A percentile compares a stretch with the other conserved stretches of the same genome.
phyloP scores from a whole-genome alignment of 257 asterid genomes.

The Solanum pimpinellifolium region DNA sequence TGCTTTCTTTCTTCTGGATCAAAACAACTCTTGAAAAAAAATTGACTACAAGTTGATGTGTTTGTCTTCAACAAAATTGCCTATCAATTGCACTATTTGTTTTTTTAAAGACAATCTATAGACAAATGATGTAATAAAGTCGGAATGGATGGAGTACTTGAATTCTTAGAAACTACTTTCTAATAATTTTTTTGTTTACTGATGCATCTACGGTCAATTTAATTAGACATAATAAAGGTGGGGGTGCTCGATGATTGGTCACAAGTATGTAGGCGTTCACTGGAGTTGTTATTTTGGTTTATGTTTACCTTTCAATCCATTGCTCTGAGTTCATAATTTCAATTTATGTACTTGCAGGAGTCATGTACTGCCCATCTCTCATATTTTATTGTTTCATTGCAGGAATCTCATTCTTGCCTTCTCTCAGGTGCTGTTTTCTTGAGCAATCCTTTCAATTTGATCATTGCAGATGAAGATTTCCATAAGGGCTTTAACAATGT shows the following conservation, averaged over 20 bases:
- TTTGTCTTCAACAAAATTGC: neutral
- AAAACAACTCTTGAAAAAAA: neutral
- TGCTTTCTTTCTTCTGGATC: neutral
- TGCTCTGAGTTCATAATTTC: neutral
- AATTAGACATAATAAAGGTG: neutral
- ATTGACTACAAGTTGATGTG: neutral
- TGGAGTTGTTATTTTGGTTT: neutral
- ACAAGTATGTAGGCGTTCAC: neutral
- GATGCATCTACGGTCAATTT: neutral
- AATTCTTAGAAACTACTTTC: neutral
- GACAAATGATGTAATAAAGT: neutral
- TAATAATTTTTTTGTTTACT: neutral
- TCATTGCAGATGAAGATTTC: constrained; percentile 89
- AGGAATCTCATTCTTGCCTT: constrained; percentile 77
- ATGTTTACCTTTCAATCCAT: neutral
- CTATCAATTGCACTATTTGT: neutral
- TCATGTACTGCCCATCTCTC: neutral
- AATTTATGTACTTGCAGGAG: neutral
- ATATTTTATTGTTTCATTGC: constrained; percentile 14
- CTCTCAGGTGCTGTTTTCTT: constrained; percentile 92
- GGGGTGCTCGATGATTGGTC: neutral
- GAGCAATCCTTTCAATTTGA: constrained; percentile 93
- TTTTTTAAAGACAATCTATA: neutral
- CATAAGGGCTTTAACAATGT: constrained; percentile 86
- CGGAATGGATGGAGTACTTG: neutral